Evolutionary conservation across 371 early-diverging fungal species (phyloP), one percentile per base, ranked within the genome.

Genomic region (Sporodiniella umbellata): DNA sequence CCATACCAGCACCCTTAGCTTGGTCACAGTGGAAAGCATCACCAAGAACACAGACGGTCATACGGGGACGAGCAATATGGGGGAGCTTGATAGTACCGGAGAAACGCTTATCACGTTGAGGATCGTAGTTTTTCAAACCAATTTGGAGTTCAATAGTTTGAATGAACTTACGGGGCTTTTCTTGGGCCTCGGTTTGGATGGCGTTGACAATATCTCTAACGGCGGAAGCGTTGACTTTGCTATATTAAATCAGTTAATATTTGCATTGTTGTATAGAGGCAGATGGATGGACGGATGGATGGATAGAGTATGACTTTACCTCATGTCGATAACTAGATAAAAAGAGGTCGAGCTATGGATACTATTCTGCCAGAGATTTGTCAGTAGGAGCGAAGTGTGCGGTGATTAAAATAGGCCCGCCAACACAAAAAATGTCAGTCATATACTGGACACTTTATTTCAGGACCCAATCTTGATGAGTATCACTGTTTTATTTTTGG

Each of bases 71-170:
- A 59, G 95, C 94, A 62, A 90, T 79, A 81, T 93, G 81, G 70
- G 99, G 96, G 56, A 96, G 79, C 83, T 81, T 84, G 78, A 98
- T 89, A 70, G 96, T 93, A 68, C 97, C 97, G 62, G 91, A 88
- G 88, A 99, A 95, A 92, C 96, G 97, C 87, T 96, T 96, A 80
- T 99, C 99, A 83, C 96, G 90, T 80, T 95, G 95, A 66, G 96
- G 95, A 87, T 99, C 98, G 89, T 97, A 99, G 89, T 98, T 97
- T 91, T 98, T 99, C 54, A 98, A 84, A 75, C 95, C 95, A 68
- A 98, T 88, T 81, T 98, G 97, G 70, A 99, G 88, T 80, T 99
- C 98, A 56, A 98, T 86, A 58, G 98, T 96, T 81, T 97, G 98
- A 52, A 75, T 75, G 86, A 96, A 96, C 73, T 94, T 94, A 66